Conservation (phyloP, 345 rosid species). For the Gossypium australe region DNA sequence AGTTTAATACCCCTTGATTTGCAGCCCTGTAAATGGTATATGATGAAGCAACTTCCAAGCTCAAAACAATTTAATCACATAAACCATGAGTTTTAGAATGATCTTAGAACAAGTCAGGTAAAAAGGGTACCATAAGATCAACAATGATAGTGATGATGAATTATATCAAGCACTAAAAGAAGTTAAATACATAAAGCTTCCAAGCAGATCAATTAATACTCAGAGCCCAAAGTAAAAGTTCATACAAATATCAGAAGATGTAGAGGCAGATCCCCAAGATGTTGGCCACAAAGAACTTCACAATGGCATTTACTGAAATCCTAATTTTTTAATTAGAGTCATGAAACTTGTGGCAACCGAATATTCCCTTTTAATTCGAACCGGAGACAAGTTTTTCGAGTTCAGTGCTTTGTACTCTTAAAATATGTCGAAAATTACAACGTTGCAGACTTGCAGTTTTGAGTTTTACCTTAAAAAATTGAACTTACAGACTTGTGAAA, state of each 20-base stretch:
- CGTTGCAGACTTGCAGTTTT: neutral
- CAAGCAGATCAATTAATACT: neutral
- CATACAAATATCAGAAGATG: neutral
- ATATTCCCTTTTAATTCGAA: neutral
- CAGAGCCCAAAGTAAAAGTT: neutral
- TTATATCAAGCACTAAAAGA: neutral
- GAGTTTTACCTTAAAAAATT: neutral
- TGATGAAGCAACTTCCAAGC: neutral
- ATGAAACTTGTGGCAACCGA: neutral
- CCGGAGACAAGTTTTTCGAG: neutral
- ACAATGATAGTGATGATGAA: neutral
- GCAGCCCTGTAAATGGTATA: constrained; percentile 41
- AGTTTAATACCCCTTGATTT: constrained; percentile 54
- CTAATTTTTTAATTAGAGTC: neutral
- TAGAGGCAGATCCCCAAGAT: neutral
- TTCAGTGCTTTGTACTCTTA: neutral
- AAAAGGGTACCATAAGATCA: neutral
- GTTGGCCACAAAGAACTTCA: neutral
- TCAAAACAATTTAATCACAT: neutral
- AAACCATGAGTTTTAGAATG: neutral
- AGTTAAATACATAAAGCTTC: neutral
- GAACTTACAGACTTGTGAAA: neutral
- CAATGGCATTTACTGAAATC: neutral
- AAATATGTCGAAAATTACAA: neutral
- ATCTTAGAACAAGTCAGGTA: neutral